These are phyloP conservation scores for Colletotrichum cereale DNA, from an alignment of 2,329 filamentous ascomycete species.

Conservation along the genomic window DNA sequence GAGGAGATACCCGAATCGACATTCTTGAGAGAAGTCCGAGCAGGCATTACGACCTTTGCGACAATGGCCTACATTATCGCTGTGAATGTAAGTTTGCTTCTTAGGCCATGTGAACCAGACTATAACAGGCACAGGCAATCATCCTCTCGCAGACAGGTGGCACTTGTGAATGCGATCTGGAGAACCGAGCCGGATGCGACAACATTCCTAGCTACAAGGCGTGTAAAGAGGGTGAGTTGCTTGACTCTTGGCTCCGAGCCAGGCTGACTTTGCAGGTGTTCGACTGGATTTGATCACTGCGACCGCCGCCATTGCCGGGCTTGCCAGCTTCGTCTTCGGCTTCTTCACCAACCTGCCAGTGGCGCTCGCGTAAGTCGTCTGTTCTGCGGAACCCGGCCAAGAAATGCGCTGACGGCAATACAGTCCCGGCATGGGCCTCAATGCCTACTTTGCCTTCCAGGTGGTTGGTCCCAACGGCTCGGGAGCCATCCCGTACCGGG, in stretches of 20 bases:
- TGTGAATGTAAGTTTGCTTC: conserved; percentile 65
- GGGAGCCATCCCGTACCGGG: conserved; percentile 68
- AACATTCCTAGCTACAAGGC: conserved; percentile 57
- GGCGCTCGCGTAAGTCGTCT: conserved; percentile 73
- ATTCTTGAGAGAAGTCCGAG: conserved; percentile 83
- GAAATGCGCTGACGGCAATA: conserved; percentile 28
- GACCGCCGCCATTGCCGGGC: conserved; percentile 82
- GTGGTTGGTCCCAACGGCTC: conserved; percentile 72
- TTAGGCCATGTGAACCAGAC: too few relatives aligned
- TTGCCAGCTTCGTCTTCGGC: conserved; percentile 82
- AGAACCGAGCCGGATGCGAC: conserved; percentile 61
- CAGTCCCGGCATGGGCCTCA: conserved; percentile 76
- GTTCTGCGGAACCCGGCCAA: background rate
- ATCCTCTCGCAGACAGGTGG: conserved; percentile 83
- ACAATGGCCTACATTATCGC: conserved; percentile 91
- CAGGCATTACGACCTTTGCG: conserved; percentile 83
- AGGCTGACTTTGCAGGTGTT: conserved; percentile 58
- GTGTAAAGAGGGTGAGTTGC: conserved; percentile 61
- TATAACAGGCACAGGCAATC: conserved; percentile 63
- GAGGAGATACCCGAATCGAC: conserved; percentile 75
- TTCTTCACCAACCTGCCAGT: conserved; percentile 86
- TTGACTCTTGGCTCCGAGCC: background rate
- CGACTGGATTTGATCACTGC: conserved; percentile 85
- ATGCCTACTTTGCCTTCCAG: conserved; percentile 77
- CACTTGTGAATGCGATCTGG: conserved; percentile 75